A percentile compares a stretch with the other conserved stretches of the same genome.
phyloP scores from a whole-genome alignment of 768 basidiomycete genomes.

The Russula emetica region DNA sequence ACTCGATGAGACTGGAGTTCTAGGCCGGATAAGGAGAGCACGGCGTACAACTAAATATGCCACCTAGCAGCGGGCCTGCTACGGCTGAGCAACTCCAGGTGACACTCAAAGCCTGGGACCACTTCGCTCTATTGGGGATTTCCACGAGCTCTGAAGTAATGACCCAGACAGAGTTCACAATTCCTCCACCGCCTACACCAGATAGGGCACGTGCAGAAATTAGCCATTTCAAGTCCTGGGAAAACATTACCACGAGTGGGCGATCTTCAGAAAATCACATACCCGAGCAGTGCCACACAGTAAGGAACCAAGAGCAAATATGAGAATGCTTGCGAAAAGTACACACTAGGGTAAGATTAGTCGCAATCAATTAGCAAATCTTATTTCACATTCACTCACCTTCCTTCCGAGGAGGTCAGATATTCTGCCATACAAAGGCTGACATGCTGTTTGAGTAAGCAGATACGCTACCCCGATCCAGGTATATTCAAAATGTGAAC shows the following conservation, averaged over 20 bases:
- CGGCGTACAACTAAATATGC: slow-evolving; percentile 68
- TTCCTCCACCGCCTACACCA: slow-evolving; percentile 83
- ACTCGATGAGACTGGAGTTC: slow-evolving; percentile 2
- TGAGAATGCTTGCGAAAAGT: slow-evolving; percentile 64
- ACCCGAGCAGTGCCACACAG: slow-evolving; percentile 76
- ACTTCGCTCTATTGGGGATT: slow-evolving; percentile 63
- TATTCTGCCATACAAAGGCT: slow-evolving; percentile 75
- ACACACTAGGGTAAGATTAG: slow-evolving; percentile 45
- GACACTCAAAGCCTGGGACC: slow-evolving; percentile 79
- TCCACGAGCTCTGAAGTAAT: slow-evolving; percentile 83
- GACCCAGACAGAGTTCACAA: slow-evolving; percentile 82
- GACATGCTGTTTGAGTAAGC: slow-evolving; percentile 81
- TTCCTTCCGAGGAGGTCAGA: slow-evolving; percentile 79
- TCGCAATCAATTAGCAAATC: slow-evolving; percentile 10
- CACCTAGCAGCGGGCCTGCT: slow-evolving; percentile 80
- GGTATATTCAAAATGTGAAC: slow-evolving; percentile 68
- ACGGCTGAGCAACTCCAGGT: slow-evolving; percentile 86
- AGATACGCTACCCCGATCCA: slow-evolving; percentile 86
- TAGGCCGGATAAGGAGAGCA: slow-evolving; percentile 4
- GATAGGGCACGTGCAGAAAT: slow-evolving; percentile 62
- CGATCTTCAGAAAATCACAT: slow-evolving; percentile 25
- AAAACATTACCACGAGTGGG: slow-evolving; percentile 23
- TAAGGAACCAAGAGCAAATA: slow-evolving; percentile 75
- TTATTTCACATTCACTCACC: slow-evolving; percentile 41
- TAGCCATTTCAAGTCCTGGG: slow-evolving; percentile 55